Evolutionary conservation across 202 grass and related monocot species (phyloP), one percentile per base, ranked within the genome.

Genomic region (Zizania palustris): DNA sequence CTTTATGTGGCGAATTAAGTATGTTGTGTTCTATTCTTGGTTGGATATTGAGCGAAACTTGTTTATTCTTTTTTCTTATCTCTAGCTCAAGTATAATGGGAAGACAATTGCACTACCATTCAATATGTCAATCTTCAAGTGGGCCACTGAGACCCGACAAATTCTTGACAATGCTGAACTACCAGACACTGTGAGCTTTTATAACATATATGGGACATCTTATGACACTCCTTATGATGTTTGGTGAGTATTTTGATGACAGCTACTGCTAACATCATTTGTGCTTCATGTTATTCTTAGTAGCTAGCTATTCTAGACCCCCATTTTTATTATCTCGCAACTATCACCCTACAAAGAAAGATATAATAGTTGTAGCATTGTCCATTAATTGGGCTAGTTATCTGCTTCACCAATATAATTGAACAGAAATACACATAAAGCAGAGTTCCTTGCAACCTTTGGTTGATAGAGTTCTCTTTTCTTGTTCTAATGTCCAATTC

Each of bases 81-180:
- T 80, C 56, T 77, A 97, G 95, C 80, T 98, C 74, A 83, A 76
- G 2, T 98, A 94, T 78, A 92, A 94, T 2, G 95, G 95, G 57
- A 90, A 98, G 59, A 86, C 81, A 10, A 45, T 98, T 84, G 50
- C 89, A 55, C 13, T 98, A 18, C 91, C 95, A 75, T 98, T 98
- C 77, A 94, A 98, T 84, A 65, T 82, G 72, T 90, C 87, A 50
- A 77, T 98, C 72, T 78, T 88, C 75, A 81, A 93, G 69, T 94
- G 95, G 91, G 87, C 89, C 49, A 80, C 76, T 36, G 77, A 86
- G 69, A 98, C 95, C 37, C 91, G 87, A n/a, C 69, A 75, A 78
- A 92, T 98, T 65, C 84, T 98, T 8, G 83, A 94, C 39, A 82
- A 84, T 80, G 95, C 89, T 79, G 45, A 90, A 88, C 79, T 98